Conservation (phyloP, 441 rosid genomes). For the Eruca vesicaria region DNA sequence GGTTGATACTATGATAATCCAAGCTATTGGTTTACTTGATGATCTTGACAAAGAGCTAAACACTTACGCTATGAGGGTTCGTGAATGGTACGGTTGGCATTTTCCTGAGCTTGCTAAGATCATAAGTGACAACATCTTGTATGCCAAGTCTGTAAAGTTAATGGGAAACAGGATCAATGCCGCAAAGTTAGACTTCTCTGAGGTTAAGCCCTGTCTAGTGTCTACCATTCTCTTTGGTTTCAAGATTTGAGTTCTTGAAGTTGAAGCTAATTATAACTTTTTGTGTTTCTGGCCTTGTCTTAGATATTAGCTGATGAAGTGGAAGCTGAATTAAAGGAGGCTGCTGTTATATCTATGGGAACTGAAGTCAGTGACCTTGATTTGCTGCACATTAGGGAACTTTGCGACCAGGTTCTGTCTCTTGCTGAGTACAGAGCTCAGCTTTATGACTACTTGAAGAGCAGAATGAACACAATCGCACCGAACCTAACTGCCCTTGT, state of each 20-base stretch:
- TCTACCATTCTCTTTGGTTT: background rate
- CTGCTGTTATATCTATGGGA: slow-evolving; percentile 84
- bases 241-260: background rate
- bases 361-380: slow-evolving; percentile 82
- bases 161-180: slow-evolving; percentile 80
- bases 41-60: slow-evolving; percentile 3
- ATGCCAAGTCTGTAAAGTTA: slow-evolving; percentile 76
- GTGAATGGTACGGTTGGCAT: slow-evolving; percentile 97
- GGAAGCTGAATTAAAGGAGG: slow-evolving; percentile 76
- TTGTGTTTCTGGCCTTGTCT: background rate
- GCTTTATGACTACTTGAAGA: slow-evolving; percentile 74
- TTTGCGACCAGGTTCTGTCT: slow-evolving; percentile 78
- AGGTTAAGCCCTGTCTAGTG: slow-evolving; percentile 33
- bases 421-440: slow-evolving; percentile 86
- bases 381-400: slow-evolving; percentile 65
- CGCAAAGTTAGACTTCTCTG: slow-evolving; percentile 78
- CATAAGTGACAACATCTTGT: slow-evolving; percentile 70
- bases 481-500: slow-evolving; percentile 89
- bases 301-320: slow-evolving; percentile 68
- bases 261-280: background rate
- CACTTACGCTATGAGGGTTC: slow-evolving; percentile 50
- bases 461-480: slow-evolving; percentile 80
- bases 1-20: slow-evolving; percentile 4
- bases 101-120: slow-evolving; percentile 91
- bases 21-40: slow-evolving; percentile 2